phyloP scores from a whole-genome alignment of 257 asterid genomes.

The Ligustrum vulgare region DNA sequence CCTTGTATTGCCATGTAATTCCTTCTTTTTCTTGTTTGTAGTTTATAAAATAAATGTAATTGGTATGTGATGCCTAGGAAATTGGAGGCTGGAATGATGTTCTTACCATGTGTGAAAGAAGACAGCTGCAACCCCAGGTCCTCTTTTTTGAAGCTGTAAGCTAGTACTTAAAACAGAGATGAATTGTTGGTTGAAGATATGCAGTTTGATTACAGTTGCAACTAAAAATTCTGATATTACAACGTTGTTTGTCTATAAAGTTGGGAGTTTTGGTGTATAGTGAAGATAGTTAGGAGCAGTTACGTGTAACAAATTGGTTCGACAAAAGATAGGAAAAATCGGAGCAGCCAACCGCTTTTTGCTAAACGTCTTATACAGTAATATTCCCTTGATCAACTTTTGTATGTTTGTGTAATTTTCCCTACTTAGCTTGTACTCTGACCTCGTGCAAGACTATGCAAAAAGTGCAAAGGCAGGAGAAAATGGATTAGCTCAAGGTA shows the following conservation, averaged over 20 bases:
- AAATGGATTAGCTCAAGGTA: too few relatives aligned
- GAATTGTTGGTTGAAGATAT: constrained; percentile 16
- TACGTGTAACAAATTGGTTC: neutral
- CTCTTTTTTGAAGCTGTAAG: neutral
- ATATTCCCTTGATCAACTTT: too few relatives aligned
- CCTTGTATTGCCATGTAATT: neutral
- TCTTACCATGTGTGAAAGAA: neutral
- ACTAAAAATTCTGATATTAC: neutral
- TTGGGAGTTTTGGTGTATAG: neutral
- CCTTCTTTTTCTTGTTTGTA: neutral
- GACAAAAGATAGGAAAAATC: too few relatives aligned
- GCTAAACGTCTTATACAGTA: too few relatives aligned
- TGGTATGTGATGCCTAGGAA: neutral
- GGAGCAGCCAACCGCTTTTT: too few relatives aligned
- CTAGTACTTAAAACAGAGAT: neutral
- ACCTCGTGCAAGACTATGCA: too few relatives aligned
- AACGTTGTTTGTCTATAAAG: too few relatives aligned
- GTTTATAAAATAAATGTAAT: neutral
- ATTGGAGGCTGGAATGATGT: neutral
- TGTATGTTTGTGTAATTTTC: too few relatives aligned
- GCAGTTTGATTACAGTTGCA: neutral
- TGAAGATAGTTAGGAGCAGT: neutral
- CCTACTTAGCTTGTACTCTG: too few relatives aligned
- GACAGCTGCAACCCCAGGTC: neutral
- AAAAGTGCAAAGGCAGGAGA: too few relatives aligned